A percentile compares a stretch with the other conserved stretches of the same genome.
Conservation (phyloP, 345 rosid species). For the Lumnitzera littorea region DNA sequence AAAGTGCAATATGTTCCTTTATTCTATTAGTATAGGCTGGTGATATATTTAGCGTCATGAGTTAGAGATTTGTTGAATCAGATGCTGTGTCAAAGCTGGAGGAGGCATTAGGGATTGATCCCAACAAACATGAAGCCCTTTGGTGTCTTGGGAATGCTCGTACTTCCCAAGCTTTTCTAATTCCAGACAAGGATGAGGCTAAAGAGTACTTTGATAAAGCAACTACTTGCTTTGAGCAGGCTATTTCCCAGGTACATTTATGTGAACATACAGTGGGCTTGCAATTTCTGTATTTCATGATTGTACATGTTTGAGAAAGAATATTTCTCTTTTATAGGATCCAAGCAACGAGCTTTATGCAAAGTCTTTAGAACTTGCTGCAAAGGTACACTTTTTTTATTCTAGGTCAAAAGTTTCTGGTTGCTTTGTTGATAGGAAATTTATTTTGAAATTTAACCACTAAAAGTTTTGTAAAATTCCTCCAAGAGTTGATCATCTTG, state of each 20-base stretch:
- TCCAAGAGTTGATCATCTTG: too few relatives aligned
- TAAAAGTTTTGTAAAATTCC: too few relatives aligned
- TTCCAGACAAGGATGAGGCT: conserved; percentile 62
- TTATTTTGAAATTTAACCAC: too few relatives aligned
- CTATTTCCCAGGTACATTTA: conserved; percentile 53
- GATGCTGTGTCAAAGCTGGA: conserved; percentile 82
- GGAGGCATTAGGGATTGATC: conserved; percentile 62
- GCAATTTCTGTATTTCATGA: not conserved
- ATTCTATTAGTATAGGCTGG: not conserved
- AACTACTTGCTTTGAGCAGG: conserved; percentile 54
- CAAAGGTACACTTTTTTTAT: conserved; percentile 40
- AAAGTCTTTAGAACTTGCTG: conserved; percentile 63
- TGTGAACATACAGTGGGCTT: not conserved
- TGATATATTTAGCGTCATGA: not conserved
- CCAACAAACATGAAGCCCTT: conserved; percentile 55
- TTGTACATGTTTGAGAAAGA: not conserved
- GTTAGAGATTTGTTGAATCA: conserved; percentile 12
- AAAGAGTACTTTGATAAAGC: conserved; percentile 54
- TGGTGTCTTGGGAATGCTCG: conserved; percentile 93
- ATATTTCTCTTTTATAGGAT: conserved; percentile 39
- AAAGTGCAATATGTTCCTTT: not conserved
- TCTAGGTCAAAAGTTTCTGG: too few relatives aligned
- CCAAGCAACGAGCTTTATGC: conserved; percentile 61
- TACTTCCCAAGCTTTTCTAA: conserved; percentile 71
- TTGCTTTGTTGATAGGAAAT: too few relatives aligned